Conservation (phyloP, 83 land plant species). For the Picea abies region DNA sequence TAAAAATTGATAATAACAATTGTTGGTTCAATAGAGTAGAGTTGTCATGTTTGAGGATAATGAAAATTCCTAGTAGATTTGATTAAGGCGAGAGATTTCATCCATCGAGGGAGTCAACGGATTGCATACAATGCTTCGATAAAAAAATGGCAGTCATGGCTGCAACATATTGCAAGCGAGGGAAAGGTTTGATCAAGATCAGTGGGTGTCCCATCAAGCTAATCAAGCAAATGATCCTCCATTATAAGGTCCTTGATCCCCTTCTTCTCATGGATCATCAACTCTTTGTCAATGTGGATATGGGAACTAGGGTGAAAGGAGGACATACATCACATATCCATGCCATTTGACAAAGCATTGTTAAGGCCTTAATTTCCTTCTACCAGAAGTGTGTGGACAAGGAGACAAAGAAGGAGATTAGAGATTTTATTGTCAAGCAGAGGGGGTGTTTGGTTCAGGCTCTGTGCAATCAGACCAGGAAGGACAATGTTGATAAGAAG, state of each 20-base stretch:
- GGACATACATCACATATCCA: slow-evolving; percentile 41
- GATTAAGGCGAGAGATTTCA: no score
- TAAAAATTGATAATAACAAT: no score
- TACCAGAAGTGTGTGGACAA: slow-evolving; percentile 41
- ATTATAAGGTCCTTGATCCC: slow-evolving; percentile 48
- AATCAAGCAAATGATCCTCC: slow-evolving; percentile 47
- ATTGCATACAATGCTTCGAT: no score
- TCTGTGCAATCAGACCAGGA: no score
- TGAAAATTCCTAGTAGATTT: no score
- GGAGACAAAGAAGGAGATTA: slow-evolving; percentile 43
- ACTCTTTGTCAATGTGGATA: slow-evolving; percentile 42
- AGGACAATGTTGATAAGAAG: no score
- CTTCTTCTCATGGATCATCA: slow-evolving; percentile 46
- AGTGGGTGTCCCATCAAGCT: slow-evolving; percentile 63
- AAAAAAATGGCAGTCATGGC: slow-evolving; percentile 26
- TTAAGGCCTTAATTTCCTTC: slow-evolving; percentile 31
- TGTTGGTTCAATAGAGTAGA: no score
- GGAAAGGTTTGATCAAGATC: slow-evolving; percentile 56
- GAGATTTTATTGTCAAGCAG: slow-evolving; percentile 13
- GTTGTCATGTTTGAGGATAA: no score
- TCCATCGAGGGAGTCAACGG: no score
- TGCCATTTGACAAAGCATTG: slow-evolving; percentile 41
- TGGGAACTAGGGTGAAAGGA: slow-evolving; percentile 43
- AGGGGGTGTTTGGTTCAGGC: background rate
- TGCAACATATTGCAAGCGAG: slow-evolving; percentile 49